A percentile compares a stretch with the other conserved stretches of the same genome.
phyloP scores from a whole-genome alignment of 2,329 filamentous ascomycete genomes.

The Arthrobotrys entomopaga region DNA sequence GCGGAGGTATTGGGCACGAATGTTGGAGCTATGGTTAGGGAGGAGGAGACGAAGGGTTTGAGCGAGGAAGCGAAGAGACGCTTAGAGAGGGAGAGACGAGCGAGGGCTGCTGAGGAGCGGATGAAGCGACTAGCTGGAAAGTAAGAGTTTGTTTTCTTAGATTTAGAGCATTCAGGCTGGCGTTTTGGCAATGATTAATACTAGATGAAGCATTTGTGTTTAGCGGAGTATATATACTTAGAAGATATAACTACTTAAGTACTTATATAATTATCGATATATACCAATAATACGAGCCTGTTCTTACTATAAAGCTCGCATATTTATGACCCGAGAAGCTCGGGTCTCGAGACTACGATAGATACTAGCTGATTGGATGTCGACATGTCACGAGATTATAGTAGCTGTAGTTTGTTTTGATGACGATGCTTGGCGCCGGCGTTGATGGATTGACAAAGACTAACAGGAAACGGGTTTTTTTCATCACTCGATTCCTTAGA shows the following conservation, averaged over 20 bases:
- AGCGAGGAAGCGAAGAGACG: slow-evolving; percentile 86
- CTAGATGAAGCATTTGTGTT: too few species aligned
- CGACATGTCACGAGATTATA: background rate
- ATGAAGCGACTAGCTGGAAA: slow-evolving; percentile 72
- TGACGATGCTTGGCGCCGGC: slow-evolving; percentile 40
- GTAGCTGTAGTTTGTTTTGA: slow-evolving; percentile 12
- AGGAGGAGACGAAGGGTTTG: slow-evolving; percentile 84
- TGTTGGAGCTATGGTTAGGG: slow-evolving; percentile 70
- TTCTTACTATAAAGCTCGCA: too few species aligned
- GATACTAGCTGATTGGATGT: too few species aligned
- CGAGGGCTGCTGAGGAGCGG: slow-evolving; percentile 89
- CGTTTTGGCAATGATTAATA: slow-evolving; percentile 17
- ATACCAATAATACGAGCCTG: too few species aligned
- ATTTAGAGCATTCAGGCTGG: slow-evolving; percentile 29
- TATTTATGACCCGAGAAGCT: too few species aligned
- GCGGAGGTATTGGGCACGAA: slow-evolving; percentile 72
- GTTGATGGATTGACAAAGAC: slow-evolving; percentile 7
- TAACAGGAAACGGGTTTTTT: slow-evolving; percentile 36
- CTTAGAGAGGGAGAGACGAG: slow-evolving; percentile 87
- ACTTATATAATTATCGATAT: background rate
- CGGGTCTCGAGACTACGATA: too few species aligned
- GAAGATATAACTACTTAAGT: too few species aligned
- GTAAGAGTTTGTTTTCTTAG: background rate
- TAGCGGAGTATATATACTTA: too few species aligned
- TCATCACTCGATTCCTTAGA: too few species aligned